Conservation (phyloP, 495 filamentous ascomycete genomes). For the Jackrogersella multiformis region DNA sequence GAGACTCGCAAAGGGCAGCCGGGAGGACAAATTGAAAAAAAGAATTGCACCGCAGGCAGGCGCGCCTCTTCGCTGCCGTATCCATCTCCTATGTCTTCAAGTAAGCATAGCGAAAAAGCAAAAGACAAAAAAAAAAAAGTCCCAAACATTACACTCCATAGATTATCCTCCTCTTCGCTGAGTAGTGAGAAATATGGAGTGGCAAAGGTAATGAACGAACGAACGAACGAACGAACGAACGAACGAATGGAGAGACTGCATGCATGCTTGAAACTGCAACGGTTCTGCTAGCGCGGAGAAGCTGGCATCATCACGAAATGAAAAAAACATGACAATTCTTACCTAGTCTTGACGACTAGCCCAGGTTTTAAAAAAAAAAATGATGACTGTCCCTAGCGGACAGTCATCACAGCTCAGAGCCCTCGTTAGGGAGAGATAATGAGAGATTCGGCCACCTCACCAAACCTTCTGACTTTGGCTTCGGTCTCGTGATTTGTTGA, state of each 20-base stretch:
- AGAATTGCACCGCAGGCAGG: conserved; percentile 48
- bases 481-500: neutral
- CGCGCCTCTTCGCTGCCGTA: conserved; percentile 48
- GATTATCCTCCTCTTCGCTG: conserved; percentile 5
- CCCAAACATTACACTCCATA: conserved; percentile 24
- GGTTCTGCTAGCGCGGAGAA: conserved; percentile 41
- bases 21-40: conserved; percentile 38
- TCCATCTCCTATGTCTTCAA: conserved; percentile 44
- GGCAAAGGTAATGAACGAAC: conserved; percentile 16
- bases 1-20: conserved; percentile 35
- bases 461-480: conserved; percentile 5
- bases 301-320: conserved; percentile 39
- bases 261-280: conserved; percentile 30
- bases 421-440: conserved; percentile 56
- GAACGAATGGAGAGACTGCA: conserved; percentile 30
- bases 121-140: conserved; percentile 19
- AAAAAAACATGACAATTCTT: conserved; percentile 21
- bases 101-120: conserved; percentile 18
- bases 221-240: conserved; percentile 10
- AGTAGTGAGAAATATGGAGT: conserved; percentile 23
- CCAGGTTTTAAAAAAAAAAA: conserved; percentile 22
- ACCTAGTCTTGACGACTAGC: conserved; percentile 45
- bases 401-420: conserved; percentile 49
- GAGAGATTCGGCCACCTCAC: conserved; percentile 61
- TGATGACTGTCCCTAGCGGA: conserved; percentile 34